These are phyloP conservation scores for Sphagnum fallax DNA, from an alignment of 228 moss, liverwort and hornwort species.

Conservation along the genomic window DNA sequence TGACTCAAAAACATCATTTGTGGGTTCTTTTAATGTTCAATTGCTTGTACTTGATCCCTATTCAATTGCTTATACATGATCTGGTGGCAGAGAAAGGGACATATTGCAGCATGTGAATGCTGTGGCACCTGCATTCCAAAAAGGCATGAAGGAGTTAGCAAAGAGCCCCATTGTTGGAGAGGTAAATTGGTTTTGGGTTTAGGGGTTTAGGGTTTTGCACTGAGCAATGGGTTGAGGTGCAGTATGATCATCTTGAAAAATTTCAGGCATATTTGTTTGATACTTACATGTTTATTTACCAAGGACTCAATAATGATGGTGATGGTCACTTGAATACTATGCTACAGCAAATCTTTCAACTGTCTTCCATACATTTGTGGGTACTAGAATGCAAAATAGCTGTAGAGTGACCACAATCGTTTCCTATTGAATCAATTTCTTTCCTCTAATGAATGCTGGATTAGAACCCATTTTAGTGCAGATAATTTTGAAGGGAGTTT, in stretches of 20 bases:
- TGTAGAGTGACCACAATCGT: too few species aligned
- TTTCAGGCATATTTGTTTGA: background rate
- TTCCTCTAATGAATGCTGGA: too few species aligned
- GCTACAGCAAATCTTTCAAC: too few species aligned
- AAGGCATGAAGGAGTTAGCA: conserved; percentile 60
- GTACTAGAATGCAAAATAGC: too few species aligned
- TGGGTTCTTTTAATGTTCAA: background rate
- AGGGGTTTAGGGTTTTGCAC: background rate
- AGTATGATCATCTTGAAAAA: background rate
- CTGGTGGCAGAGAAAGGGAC: conserved; percentile 67
- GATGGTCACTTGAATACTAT: background rate
- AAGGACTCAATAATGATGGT: background rate
- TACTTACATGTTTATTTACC: conserved; percentile 1
- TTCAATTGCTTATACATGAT: background rate
- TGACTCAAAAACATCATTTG: background rate
- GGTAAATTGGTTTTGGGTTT: conserved; percentile 17
- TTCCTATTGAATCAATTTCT: too few species aligned
- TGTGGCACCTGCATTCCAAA: conserved; percentile 62
- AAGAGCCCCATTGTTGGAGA: conserved; percentile 69
- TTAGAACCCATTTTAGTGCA: too few species aligned
- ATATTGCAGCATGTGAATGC: conserved; percentile 53
- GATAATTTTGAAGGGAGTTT: too few species aligned
- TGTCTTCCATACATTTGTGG: too few species aligned
- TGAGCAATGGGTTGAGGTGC: background rate
- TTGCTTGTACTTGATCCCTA: background rate